Evolutionary conservation across 2,329 filamentous ascomycete genomes (phyloP), one percentile per base, ranked within the genome.

Genomic region (Sordariomycetes sp.): DNA sequence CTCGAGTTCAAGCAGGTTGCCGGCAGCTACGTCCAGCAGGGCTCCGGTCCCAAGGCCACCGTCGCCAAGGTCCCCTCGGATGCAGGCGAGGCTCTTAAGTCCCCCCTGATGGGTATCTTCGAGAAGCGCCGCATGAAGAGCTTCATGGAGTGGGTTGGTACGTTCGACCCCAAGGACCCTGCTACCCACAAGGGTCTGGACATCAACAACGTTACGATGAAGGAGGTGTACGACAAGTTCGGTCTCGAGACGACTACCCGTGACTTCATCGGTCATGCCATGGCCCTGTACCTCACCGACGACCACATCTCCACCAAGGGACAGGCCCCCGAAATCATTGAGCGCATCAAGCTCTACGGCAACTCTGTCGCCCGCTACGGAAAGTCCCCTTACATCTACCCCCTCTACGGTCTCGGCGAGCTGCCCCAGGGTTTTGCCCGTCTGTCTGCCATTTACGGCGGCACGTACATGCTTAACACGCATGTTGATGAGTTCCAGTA

Each of bases 351-450:
- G 46, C 74, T 98, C 30, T 98, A 98, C 63, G 93, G 90, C 48
- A 94, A 94, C 74, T 95, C 88, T 20, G 94, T 98, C 64, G 86
- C 88, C 34, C 79, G 90, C 43, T 96, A 96, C 63, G 92, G 92
- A 63, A 96, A 95, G 66, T 96, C 88, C 10, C 93, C 92, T 30
- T 98, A 96, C 70, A 96, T 98, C 68, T 98, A 98, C 72, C 93
- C 92, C 32, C 79, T 96, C 21, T 98, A 98, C 66, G 92, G 92
- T 42, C 79, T 98, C 32, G 92, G 85, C 57, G 92, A 98, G 68
- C 82, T 98, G 37, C 93, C 92, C 23, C 92, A 98, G 65, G 90
- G 90, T 39, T 98, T 98, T 53, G 92, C 92, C 43, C 88, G 92
- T 60, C 76, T 98, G 35, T 95, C 88, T 26, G 92, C 92, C 59